These are phyloP conservation scores for Mallotus nudiflorus DNA, from an alignment of 345 rosid species.

Conservation along the genomic window DNA sequence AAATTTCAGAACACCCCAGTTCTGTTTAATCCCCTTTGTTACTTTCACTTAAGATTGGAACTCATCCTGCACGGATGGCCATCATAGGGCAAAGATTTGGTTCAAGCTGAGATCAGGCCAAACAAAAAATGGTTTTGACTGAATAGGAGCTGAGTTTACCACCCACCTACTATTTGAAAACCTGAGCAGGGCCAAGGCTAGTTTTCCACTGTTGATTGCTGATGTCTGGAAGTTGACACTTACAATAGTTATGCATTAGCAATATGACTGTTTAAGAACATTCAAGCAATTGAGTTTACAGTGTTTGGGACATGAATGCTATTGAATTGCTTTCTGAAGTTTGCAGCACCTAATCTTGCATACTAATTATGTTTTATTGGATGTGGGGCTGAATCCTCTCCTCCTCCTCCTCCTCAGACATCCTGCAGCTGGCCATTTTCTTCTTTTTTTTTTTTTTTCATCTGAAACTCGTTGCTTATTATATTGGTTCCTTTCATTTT, in stretches of 20 bases:
- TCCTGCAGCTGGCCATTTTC: neutral
- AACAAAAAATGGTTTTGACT: neutral
- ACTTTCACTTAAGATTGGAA: no score
- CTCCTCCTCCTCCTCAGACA: neutral
- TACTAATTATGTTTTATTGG: neutral
- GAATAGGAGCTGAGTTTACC: no score
- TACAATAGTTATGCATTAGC: no score
- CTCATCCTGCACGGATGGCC: no score
- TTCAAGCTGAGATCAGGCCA: neutral
- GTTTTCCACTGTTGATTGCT: neutral
- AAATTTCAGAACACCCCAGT: neutral
- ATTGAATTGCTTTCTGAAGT: neutral
- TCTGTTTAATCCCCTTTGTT: neutral
- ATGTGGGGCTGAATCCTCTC: neutral
- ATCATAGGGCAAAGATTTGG: neutral
- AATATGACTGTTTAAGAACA: no score
- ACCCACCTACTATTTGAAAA: neutral
- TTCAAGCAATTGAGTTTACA: neutral
- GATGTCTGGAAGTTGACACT: no score
- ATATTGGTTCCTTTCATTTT: constrained; percentile 18
- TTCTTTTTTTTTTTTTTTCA: neutral
- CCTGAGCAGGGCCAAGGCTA: neutral
- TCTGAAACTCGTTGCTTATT: neutral
- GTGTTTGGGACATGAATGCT: neutral
- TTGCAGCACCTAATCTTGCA: neutral